Evolutionary conservation across 805 yeast species (phyloP).

Genomic region (Starmerella lactis-condensi): DNA sequence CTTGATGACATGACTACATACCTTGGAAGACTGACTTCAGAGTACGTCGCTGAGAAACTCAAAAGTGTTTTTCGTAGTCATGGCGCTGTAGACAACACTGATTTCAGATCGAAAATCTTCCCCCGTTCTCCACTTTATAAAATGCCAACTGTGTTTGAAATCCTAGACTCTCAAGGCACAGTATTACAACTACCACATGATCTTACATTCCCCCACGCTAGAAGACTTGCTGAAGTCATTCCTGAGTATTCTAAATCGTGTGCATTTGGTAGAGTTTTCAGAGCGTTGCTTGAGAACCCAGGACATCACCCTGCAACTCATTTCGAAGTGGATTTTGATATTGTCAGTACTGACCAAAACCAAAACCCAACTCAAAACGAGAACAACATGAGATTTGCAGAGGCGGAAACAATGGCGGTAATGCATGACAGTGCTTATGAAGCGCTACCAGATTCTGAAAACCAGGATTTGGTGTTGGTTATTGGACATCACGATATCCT

Average conservation of each 20-base stretch:
- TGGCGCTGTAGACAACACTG: conserved; percentile 68
- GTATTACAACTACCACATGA: conserved; percentile 82
- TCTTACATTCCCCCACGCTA: conserved; percentile 73
- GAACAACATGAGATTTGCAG: conserved; percentile 33
- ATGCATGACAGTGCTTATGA: conserved; percentile 48
- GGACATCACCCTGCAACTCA: conserved; percentile 53
- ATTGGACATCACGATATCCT: conserved; percentile 69
- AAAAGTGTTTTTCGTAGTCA: conserved; percentile 51
- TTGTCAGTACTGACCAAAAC: conserved; percentile 29
- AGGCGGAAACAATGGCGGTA: conserved; percentile 76
- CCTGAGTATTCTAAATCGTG: conserved; percentile 41
- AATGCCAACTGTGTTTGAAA: conserved; percentile 51
- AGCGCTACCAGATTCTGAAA: conserved; percentile 47
- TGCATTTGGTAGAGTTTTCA: conserved; percentile 63
- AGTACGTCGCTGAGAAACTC: conserved; percentile 42
- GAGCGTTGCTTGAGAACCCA: conserved; percentile 21
- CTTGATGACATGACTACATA: background rate
- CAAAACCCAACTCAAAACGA: conserved; percentile 12
- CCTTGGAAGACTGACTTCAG: conserved; percentile 26
- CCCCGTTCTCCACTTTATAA: conserved; percentile 64
- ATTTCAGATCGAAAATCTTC: conserved; percentile 41
- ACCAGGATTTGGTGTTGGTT: conserved; percentile 37
- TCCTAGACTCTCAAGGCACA: conserved; percentile 70
- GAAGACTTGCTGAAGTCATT: conserved; percentile 52
- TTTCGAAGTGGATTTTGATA: conserved; percentile 75